Evolutionary conservation across 2,329 filamentous ascomycete genomes (phyloP).

Genomic region (Moelleriella libera): DNA sequence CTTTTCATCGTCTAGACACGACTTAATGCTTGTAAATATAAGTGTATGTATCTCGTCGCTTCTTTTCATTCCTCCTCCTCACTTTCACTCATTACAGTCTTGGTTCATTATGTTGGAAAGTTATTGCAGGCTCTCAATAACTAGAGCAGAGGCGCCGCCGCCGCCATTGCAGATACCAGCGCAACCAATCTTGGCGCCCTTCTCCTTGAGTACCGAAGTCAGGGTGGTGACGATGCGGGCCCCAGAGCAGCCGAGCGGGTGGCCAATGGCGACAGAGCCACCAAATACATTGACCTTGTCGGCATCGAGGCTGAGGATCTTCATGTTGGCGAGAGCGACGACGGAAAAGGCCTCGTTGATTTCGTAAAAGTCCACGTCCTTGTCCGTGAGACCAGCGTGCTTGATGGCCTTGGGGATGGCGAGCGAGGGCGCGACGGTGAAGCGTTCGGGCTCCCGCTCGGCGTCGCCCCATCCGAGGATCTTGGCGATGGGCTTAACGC

Average conservation of each 20-base stretch:
- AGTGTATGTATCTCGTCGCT: too few species aligned
- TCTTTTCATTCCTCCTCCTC: too few species aligned
- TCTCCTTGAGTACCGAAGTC: conserved; percentile 75
- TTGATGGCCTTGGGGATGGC: conserved; percentile 96
- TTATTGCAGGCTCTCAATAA: conserved; percentile 63
- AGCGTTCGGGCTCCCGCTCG: conserved; percentile 79
- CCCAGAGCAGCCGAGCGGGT: conserved; percentile 86
- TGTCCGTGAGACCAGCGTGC: conserved; percentile 71
- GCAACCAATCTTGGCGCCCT: conserved; percentile 84
- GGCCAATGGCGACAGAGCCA: conserved; percentile 88
- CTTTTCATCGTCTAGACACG: too few species aligned
- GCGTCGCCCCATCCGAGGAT: conserved; percentile 97
- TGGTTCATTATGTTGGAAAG: background rate
- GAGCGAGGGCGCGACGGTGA: conserved; percentile 85
- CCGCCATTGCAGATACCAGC: conserved; percentile 97
- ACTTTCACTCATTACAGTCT: too few species aligned
- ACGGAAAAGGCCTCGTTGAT: conserved; percentile 99
- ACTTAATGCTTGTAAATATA: too few species aligned
- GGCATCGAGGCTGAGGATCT: conserved; percentile 64
- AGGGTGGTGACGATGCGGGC: conserved; percentile 88
- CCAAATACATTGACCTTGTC: conserved; percentile 93
- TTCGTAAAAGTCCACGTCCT: conserved; percentile 83
- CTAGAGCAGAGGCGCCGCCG: conserved; percentile 84
- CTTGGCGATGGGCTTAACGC: conserved; percentile 84
- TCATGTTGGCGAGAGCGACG: conserved; percentile 90